Percentiles rank a stretch among this genome's conserved stretches.
phyloP scores from a whole-genome alignment of 1,284 basidiomycete species.

The Boletus sp. region DNA sequence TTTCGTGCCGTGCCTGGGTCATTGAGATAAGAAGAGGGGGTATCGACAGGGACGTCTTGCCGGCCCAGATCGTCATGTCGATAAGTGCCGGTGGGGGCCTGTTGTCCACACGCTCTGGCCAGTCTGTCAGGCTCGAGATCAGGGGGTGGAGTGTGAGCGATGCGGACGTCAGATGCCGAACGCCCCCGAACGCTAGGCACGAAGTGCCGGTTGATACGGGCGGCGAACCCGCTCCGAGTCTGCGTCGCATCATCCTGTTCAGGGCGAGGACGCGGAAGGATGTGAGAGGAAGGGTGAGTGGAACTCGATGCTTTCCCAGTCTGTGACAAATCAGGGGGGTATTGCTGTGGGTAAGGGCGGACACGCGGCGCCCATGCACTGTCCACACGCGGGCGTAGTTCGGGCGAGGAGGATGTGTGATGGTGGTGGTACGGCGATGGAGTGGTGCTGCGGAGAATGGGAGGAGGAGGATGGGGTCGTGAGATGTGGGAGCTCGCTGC shows the following conservation, averaged over 20 bases:
- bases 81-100: constrained; percentile 8
- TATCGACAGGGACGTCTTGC: background rate
- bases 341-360: constrained; percentile 18
- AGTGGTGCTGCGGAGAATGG: constrained; percentile 11
- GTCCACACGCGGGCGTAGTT: constrained; percentile 24
- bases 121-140: constrained; percentile 31
- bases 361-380: constrained; percentile 25
- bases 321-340: constrained; percentile 5
- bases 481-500: background rate
- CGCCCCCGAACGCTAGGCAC: constrained; percentile 20
- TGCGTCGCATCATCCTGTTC: constrained; percentile 8
- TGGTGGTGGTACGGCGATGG: constrained; percentile 19
- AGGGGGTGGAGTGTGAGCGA: constrained; percentile 19
- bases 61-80: constrained; percentile 2
- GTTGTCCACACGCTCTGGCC: constrained; percentile 32
- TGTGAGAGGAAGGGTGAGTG: constrained; percentile 8
- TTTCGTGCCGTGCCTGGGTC: background rate
- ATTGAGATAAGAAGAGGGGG: constrained; percentile 1
- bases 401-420: constrained; percentile 28
- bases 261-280: constrained; percentile 7
- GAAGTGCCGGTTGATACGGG: constrained; percentile 10
- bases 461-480: constrained; percentile 9
- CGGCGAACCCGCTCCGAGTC: constrained; percentile 14
- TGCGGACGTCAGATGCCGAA: constrained; percentile 28
- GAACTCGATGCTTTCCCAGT: background rate